Base-by-base conservation (phyloP, 2,329 filamentous ascomycete genomes). In the Claviceps maximensis region DNA sequence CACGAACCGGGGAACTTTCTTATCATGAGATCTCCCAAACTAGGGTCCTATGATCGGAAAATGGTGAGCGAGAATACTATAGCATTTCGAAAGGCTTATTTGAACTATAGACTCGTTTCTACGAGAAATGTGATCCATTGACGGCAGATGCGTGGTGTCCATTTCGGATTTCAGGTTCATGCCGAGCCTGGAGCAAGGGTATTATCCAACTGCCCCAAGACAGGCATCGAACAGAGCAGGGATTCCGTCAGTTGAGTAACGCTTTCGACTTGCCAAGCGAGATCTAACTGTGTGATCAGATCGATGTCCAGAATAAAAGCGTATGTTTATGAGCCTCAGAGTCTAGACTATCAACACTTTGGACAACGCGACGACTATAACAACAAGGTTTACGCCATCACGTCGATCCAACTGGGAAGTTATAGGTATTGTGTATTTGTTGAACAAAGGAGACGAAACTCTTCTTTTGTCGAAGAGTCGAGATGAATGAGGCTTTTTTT, bases 401-500 rank as follows among this genome's bases (percentile, higher is more conserved):
- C 45, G 27, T 45, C 51, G 15, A 17, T 8, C 4, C 59, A 61
- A 66, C 27, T 65, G 66, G 66, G 63, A 51, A 48, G 23, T 27
- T 42, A 45, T n/a, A 19, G 45, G 15, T 46, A 45, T 31, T 29
- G 23, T 54, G 36, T 52, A 49, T 54, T 55, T 51, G 44, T 53
- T 54, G 21, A 49, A 62, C 57, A 63, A 62, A 59, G 48, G 55
- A 45, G 61, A 66, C 61, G 61, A 56, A 52, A 31, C 54, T 62
- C 60, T 64, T 62, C 59, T 54, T 63, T 55, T 61, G 58, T 61
- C 61, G 61, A 64, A 65, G 62, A 64, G 64, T 58, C 62, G 63
- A 65, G 66, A 67, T 65, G 64, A 67, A 66, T 67, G 66, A 68
- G 65, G 63, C 48, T 63, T 68, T 70, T 69, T 68, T 68, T 70